A percentile compares a stretch with the other conserved stretches of the same genome.
These are phyloP conservation scores for Pythium rhizo-oryzae DNA, from an alignment of 352 stramenopile genomes.

Conservation along the genomic window DNA sequence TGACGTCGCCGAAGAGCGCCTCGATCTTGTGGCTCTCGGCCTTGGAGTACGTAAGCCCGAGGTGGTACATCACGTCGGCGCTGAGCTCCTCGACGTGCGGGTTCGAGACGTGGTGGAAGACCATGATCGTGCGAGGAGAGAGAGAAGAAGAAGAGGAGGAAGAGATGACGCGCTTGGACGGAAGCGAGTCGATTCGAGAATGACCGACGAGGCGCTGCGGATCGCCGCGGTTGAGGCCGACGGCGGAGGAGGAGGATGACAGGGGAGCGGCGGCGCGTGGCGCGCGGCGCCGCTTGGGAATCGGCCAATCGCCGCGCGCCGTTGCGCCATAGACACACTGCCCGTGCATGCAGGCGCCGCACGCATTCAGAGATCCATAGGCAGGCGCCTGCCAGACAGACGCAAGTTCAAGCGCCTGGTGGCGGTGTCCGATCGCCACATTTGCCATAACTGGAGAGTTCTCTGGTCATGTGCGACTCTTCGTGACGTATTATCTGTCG, in stretches of 20 bases:
- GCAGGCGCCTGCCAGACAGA: too few relatives aligned
- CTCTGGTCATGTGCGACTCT: too few relatives aligned
- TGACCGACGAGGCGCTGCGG: background rate
- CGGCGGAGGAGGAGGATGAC: background rate
- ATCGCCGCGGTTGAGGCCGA: background rate
- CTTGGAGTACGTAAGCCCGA: conserved; percentile 58
- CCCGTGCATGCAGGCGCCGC: background rate
- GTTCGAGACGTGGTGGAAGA: conserved; percentile 59
- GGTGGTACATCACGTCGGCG: conserved; percentile 78
- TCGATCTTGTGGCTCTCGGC: conserved; percentile 54
- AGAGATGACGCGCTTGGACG: background rate
- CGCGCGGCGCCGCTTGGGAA: background rate
- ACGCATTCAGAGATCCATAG: conserved; percentile 5
- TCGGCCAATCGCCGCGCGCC: conserved; percentile 2
- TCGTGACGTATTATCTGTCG: too few relatives aligned
- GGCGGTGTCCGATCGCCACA: too few relatives aligned
- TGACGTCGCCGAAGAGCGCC: conserved; percentile 70
- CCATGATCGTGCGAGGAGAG: background rate
- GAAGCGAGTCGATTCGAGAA: background rate
- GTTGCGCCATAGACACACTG: conserved; percentile 2
- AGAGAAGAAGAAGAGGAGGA: background rate
- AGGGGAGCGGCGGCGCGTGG: background rate
- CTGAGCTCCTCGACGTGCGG: conserved; percentile 57
- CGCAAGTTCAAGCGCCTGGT: background rate
- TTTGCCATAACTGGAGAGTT: too few relatives aligned